Evolutionary conservation across 345 rosid species (phyloP).

Genomic region (Angophora floribunda): DNA sequence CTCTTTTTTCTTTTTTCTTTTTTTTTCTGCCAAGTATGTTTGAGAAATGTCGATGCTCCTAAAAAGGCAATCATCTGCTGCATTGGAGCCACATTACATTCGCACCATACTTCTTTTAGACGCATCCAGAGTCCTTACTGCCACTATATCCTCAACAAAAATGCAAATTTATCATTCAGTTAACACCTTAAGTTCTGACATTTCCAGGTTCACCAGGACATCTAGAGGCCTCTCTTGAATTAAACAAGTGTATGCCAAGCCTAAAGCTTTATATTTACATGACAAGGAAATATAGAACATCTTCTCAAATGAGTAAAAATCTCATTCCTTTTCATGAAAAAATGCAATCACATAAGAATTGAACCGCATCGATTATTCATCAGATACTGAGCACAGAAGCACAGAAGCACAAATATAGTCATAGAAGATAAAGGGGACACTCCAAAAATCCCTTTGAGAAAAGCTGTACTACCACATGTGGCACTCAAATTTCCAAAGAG

Average conservation of each 20-base stretch:
- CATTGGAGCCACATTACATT: neutral
- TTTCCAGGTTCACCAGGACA: neutral
- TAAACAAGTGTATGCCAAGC: neutral
- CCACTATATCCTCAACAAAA: neutral
- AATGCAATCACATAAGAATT: neutral
- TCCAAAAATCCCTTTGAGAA: neutral
- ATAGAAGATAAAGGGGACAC: neutral
- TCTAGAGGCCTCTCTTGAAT: neutral
- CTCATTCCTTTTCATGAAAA: neutral
- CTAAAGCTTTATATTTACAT: neutral
- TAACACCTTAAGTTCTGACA: neutral
- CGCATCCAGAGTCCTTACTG: neutral
- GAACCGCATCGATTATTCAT: neutral
- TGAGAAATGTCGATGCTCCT: neutral
- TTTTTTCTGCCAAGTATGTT: neutral
- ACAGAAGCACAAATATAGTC: neutral
- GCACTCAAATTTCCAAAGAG: neutral
- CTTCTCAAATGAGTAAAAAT: neutral
- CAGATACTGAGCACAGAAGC: neutral
- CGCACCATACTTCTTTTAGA: neutral
- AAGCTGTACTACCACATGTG: neutral
- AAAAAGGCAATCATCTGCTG: neutral
- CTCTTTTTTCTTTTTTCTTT: neutral
- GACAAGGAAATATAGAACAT: neutral
- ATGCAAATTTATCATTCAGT: neutral